These are phyloP conservation scores for Citrus sp. DNA, from an alignment of 345 rosid genomes.

Conservation along the genomic window DNA sequence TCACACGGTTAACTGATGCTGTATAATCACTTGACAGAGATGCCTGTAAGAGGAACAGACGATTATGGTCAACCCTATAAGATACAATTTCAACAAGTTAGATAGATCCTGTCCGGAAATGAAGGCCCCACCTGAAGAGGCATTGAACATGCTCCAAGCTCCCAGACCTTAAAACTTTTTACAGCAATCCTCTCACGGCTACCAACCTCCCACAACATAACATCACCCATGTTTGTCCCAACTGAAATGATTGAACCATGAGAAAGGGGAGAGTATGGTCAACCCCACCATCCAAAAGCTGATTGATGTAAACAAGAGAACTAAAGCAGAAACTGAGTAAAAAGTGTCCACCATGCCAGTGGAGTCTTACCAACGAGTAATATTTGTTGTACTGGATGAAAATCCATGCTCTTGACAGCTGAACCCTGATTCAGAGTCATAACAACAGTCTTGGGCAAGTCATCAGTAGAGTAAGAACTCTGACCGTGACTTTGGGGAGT, in stretches of 20 bases:
- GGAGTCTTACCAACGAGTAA: constrained; percentile 67
- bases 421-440: constrained; percentile 64
- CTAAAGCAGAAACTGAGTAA: constrained; percentile 1
- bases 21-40: constrained; percentile 52
- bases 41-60: constrained; percentile 36
- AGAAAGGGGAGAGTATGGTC: constrained; percentile 1
- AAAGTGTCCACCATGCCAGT: constrained; percentile 10
- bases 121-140: constrained; percentile 53
- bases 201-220: constrained; percentile 72
- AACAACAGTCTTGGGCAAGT: constrained; percentile 70
- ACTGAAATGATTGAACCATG: constrained; percentile 41
- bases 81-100: constrained; percentile 12
- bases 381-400: constrained; percentile 76
- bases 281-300: constrained; percentile 8
- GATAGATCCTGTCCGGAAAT: constrained; percentile 5
- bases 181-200: constrained; percentile 56
- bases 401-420: constrained; percentile 84
- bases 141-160: constrained; percentile 49
- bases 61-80: neutral
- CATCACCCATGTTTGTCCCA: constrained; percentile 77
- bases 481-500: constrained; percentile 67
- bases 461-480: constrained; percentile 67
- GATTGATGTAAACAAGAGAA: neutral
- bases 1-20: constrained; percentile 71
- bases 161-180: constrained; percentile 67